Evolutionary conservation across 768 basidiomycete species (phyloP), one percentile per base, ranked within the genome.

Genomic region (Mycena venus): DNA sequence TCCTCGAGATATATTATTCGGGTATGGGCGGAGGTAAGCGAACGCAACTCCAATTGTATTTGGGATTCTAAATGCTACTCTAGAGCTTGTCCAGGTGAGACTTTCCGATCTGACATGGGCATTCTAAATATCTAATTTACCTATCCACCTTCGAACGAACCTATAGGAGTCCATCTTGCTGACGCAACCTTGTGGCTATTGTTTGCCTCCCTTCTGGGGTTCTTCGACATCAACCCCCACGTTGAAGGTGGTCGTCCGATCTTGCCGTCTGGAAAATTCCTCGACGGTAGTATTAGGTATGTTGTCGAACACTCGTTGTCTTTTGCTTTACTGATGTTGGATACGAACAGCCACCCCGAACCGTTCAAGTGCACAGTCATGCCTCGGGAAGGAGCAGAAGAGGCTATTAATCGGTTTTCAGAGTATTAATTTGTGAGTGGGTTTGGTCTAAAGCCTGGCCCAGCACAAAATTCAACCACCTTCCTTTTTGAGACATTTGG

Each of bases 101-200:
- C n/a, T n/a, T n/a, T n/a, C n/a, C n/a, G n/a, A n/a, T n/a, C n/a
- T n/a, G n/a, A n/a, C n/a, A n/a, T n/a, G n/a, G n/a, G n/a, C n/a
- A n/a, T n/a, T n/a, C n/a, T n/a, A n/a, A n/a, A n/a, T n/a, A n/a
- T n/a, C n/a, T n/a, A n/a, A n/a, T n/a, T n/a, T n/a, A n/a, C n/a
- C n/a, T n/a, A n/a, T n/a, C n/a, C n/a, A n/a, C n/a, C n/a, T n/a
- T n/a, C n/a, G 14, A 5, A 55, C 3, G 12, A 14, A 29, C 8
- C n/a, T 31, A 27, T 56, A 83, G 83, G 84, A 31, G 60, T 55
- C 14, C 79, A 78, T 56, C 76, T 86, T n/a, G 83, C 78, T 0
- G 79, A 84, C 51, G 70, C 78, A 0, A 60, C 75, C 8, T 60
- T 86, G 11, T 86, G 78, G 74, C 44, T 80, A 42, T 32, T 72